Evolutionary conservation across 2,329 filamentous ascomycete genomes (phyloP).

Genomic region (Geosmithia putterillii): DNA sequence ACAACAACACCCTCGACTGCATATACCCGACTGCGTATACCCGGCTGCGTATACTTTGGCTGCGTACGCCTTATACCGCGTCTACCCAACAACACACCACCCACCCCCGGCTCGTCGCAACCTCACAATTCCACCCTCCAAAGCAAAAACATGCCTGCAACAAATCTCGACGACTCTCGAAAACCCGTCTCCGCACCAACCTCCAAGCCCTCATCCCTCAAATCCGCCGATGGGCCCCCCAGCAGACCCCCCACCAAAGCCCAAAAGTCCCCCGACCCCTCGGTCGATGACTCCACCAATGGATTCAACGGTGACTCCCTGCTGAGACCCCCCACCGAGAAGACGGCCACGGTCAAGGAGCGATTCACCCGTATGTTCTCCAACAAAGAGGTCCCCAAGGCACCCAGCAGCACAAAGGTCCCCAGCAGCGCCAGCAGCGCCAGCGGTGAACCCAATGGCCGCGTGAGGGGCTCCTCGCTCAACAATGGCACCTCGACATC

Average conservation of each 20-base stretch:
- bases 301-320: slow-evolving; percentile 6
- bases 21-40: background rate
- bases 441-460: slow-evolving; percentile 18
- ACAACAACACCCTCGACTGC: background rate
- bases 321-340: slow-evolving; percentile 24
- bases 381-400: slow-evolving; percentile 35
- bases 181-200: slow-evolving; percentile 28
- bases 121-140: background rate
- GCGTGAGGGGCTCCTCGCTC: slow-evolving; percentile 20
- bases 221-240: slow-evolving; percentile 29
- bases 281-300: slow-evolving; percentile 11
- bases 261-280: slow-evolving; percentile 21
- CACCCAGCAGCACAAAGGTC: slow-evolving; percentile 13
- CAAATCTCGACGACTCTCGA: slow-evolving; percentile 11
- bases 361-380: slow-evolving; percentile 55
- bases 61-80: no score
- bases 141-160: slow-evolving; percentile 18
- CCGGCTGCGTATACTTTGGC: no score
- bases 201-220: slow-evolving; percentile 37
- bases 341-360: slow-evolving; percentile 49
- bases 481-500: slow-evolving; percentile 20
- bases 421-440: slow-evolving; percentile 10
- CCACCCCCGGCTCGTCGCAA: background rate
- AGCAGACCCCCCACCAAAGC: slow-evolving; percentile 30
- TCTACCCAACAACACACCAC: no score